Evolutionary conservation across 495 filamentous ascomycete genomes (phyloP).

Genomic region (Oleoguttula mirabilis): DNA sequence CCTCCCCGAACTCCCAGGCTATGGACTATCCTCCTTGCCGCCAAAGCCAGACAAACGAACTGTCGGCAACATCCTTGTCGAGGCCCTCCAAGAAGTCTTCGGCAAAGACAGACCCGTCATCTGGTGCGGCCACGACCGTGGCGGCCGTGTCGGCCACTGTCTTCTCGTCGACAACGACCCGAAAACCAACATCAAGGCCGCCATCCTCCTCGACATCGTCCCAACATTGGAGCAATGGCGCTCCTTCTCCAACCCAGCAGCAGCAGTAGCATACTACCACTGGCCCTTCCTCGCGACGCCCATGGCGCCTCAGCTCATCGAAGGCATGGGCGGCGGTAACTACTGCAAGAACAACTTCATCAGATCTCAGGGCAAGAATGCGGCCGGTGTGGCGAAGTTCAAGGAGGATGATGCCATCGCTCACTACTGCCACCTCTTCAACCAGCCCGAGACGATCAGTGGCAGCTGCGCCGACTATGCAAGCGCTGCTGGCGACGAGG

Average conservation of each 20-base stretch:
- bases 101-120: constrained; percentile 15
- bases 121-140: constrained; percentile 19
- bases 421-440: constrained; percentile 11
- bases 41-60: constrained; percentile 15
- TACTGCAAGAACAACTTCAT: constrained; percentile 3
- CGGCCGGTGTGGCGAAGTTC: constrained; percentile 4
- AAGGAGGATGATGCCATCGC: constrained; percentile 11
- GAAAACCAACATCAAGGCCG: constrained; percentile 12
- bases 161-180: constrained; percentile 16
- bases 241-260: constrained; percentile 13
- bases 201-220: constrained; percentile 19
- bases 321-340: constrained; percentile 11
- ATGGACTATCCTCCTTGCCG: constrained; percentile 16
- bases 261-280: constrained; percentile 17
- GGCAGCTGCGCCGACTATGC: constrained; percentile 38
- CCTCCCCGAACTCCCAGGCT: constrained; percentile 18
- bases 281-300: constrained; percentile 20
- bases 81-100: constrained; percentile 13
- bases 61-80: constrained; percentile 16
- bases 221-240: constrained; percentile 16
- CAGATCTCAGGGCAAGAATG: constrained; percentile 5
- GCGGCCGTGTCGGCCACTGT: constrained; percentile 17
- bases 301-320: constrained; percentile 11
- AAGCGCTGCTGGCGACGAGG: constrained; percentile 33
- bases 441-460: constrained; percentile 9